Percentiles rank a stretch among this genome's conserved stretches.
These are phyloP conservation scores for Eucalyptus microcorys DNA, from an alignment of 345 rosid genomes.

Conservation along the genomic window DNA sequence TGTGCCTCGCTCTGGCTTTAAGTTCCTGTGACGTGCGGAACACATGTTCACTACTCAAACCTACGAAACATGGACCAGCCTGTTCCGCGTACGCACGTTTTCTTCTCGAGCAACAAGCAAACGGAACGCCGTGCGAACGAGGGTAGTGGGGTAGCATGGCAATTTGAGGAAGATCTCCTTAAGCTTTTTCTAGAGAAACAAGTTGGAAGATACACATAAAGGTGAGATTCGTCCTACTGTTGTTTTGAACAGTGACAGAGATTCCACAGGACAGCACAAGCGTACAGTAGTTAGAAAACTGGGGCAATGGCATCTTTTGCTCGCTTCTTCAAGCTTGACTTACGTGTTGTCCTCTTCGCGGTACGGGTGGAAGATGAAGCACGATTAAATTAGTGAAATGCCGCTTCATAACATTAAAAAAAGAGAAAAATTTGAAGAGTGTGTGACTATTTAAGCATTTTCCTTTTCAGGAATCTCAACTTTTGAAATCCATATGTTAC, in stretches of 20 bases:
- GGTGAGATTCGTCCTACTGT: background rate
- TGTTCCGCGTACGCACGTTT: background rate
- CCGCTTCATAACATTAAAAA: background rate
- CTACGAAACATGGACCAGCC: background rate
- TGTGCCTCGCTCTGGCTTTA: background rate
- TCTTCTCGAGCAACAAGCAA: background rate
- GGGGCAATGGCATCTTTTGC: background rate
- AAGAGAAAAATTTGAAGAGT: background rate
- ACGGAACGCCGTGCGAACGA: background rate
- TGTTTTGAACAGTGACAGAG: background rate
- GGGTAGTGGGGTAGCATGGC: background rate
- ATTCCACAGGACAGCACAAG: background rate
- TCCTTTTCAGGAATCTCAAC: background rate
- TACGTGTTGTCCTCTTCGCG: background rate
- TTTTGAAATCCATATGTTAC: fast-evolving
- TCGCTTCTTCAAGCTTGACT: background rate
- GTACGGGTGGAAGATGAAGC: background rate
- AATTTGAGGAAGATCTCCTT: background rate
- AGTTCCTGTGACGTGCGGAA: background rate
- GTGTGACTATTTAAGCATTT: background rate
- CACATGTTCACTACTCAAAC: background rate
- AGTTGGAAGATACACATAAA: background rate
- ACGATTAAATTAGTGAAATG: background rate
- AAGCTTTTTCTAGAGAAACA: background rate
- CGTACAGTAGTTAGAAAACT: background rate